Evolutionary conservation across 441 rosid species (phyloP).

Genomic region (Croton setiger): DNA sequence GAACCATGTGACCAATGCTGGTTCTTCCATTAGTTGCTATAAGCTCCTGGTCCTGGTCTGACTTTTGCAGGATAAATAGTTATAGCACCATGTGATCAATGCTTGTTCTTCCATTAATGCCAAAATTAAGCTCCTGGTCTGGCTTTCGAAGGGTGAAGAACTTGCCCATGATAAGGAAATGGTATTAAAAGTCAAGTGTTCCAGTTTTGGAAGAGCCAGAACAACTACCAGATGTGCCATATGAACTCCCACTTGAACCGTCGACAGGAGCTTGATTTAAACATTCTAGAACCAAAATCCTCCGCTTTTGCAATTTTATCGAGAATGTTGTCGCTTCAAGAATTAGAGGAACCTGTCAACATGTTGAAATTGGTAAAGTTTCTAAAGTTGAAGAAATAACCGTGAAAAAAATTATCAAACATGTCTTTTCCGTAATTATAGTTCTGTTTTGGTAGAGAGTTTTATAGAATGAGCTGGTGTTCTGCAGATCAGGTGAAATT

Average conservation of each 20-base stretch:
- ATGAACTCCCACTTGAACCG: constrained; percentile 82
- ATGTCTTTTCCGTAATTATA: neutral
- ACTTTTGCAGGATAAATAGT: too few species aligned
- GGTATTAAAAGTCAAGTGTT: constrained; percentile 59
- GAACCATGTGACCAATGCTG: too few species aligned
- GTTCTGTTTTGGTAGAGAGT: neutral
- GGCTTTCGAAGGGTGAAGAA: neutral
- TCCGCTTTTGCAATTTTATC: constrained; percentile 77
- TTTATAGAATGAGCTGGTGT: neutral
- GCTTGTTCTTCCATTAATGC: neutral
- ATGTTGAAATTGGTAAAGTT: constrained; percentile 14
- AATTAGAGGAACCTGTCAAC: constrained; percentile 73
- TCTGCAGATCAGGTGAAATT: neutral
- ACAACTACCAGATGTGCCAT: constrained; percentile 65
- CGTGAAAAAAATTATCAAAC: neutral
- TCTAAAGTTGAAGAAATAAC: neutral
- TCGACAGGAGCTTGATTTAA: constrained; percentile 95
- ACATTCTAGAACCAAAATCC: constrained; percentile 71
- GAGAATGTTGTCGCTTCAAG: constrained; percentile 86
- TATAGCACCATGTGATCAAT: too few species aligned
- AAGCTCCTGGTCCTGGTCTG: too few species aligned
- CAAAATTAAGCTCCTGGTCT: neutral
- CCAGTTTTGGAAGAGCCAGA: constrained; percentile 58
- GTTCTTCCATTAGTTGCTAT: too few species aligned
- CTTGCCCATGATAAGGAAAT: neutral